Evolutionary conservation across 2,329 filamentous ascomycete genomes (phyloP).

Genomic region (Zymoseptoria passerinii): DNA sequence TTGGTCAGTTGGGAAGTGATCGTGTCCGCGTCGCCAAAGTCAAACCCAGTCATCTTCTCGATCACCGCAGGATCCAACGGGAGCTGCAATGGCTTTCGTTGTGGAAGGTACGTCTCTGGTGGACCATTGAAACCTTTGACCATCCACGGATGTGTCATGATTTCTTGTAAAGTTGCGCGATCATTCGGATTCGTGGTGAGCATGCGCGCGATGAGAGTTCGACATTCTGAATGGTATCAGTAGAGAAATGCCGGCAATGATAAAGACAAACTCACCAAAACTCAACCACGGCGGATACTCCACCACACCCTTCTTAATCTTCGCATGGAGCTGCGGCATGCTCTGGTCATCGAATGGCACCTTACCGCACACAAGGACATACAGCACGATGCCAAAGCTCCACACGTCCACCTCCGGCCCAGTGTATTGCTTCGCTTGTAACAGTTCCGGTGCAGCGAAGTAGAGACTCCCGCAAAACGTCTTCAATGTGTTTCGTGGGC

Average conservation of each 20-base stretch:
- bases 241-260: background rate
- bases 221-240: conserved; percentile 60
- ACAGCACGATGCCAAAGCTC: conserved; percentile 98
- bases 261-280: conserved; percentile 54
- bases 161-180: conserved; percentile 78
- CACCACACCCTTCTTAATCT: conserved; percentile 94
- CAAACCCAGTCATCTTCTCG: conserved; percentile 93
- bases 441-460: conserved; percentile 88
- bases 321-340: conserved; percentile 95
- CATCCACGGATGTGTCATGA: conserved; percentile 95
- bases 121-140: conserved; percentile 78
- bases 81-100: conserved; percentile 73
- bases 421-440: conserved; percentile 89
- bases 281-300: conserved; percentile 94
- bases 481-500: conserved; percentile 75
- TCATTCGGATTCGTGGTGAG: conserved; percentile 86
- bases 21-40: conserved; percentile 80
- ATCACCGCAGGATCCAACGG: conserved; percentile 78
- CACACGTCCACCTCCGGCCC: conserved; percentile 96
- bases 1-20: conserved; percentile 76
- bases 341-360: conserved; percentile 98
- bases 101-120: conserved; percentile 81
- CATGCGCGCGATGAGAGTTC: conserved; percentile 87
- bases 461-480: conserved; percentile 97
- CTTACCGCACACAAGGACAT: conserved; percentile 93